Conservation (phyloP, 805 yeast species). For the Ogataea paraovalis region DNA sequence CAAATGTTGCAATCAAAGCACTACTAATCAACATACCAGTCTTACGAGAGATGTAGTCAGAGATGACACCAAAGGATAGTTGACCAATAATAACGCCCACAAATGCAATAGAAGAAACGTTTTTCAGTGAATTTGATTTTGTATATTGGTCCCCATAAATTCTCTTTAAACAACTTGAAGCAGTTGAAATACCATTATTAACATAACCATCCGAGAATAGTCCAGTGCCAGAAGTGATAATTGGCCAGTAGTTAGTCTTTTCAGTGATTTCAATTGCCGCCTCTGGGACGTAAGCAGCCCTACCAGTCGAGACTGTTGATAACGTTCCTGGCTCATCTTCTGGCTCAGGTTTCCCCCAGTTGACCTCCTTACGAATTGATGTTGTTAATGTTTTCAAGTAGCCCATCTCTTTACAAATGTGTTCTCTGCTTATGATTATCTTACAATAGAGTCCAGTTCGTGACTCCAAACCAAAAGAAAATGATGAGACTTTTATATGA, state of each 20-base stretch:
- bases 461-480: too few species aligned
- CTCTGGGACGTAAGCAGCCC: constrained; percentile 19
- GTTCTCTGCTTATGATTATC: too few species aligned
- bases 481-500: too few species aligned
- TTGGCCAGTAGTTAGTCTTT: constrained; percentile 48
- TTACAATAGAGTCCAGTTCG: too few species aligned
- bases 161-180: constrained; percentile 63
- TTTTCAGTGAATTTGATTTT: constrained; percentile 65
- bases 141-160: constrained; percentile 65
- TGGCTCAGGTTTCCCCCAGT: constrained; percentile 1
- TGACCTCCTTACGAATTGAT: constrained; percentile 1
- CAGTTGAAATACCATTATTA: constrained; percentile 79
- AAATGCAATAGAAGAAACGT: constrained; percentile 83
- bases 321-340: background rate
- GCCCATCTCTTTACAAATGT: background rate
- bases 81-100: constrained; percentile 93
- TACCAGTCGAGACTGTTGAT: constrained; percentile 12
- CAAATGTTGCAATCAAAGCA: constrained; percentile 65
- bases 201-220: constrained; percentile 91
- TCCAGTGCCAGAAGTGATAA: constrained; percentile 86
- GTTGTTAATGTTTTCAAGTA: background rate
- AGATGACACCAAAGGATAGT: constrained; percentile 70
- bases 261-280: constrained; percentile 23
- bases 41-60: constrained; percentile 80
- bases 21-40: constrained; percentile 80